Conservation (phyloP, 371 early-diverging fungal species). For the Mortierella sp. region DNA sequence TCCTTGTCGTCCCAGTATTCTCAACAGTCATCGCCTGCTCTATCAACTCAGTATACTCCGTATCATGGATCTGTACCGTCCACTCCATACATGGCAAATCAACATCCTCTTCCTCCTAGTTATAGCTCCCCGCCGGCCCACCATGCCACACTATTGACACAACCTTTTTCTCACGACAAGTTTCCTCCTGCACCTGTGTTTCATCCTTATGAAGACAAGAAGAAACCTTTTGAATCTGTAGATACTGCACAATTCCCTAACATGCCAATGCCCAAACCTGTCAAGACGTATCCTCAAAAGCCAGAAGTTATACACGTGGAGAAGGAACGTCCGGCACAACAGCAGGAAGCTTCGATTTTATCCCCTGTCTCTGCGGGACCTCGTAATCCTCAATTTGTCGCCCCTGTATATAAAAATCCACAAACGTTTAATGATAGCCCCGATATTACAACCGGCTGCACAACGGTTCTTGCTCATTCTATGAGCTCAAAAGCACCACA, state of each 20-base stretch:
- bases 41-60: not conserved
- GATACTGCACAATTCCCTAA: not conserved
- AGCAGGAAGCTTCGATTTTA: not conserved
- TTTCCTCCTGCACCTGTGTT: not conserved
- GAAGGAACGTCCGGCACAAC: not conserved
- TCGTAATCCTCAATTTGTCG: slow-evolving; percentile 6
- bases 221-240: not conserved
- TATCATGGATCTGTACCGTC: slow-evolving; percentile 8
- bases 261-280: not conserved
- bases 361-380: not conserved
- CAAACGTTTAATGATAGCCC: slow-evolving; percentile 7
- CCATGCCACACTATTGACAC: not conserved
- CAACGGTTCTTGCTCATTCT: too few relatives aligned
- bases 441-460: not conserved
- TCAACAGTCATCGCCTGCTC: not conserved
- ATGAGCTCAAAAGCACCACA: not conserved
- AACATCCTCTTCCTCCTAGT: slow-evolving; percentile 7
- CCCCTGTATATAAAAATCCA: slow-evolving; percentile 3
- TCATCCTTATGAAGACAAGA: not conserved
- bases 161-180: slow-evolving; percentile 5
- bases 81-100: slow-evolving; percentile 10
- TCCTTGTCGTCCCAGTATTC: not conserved
- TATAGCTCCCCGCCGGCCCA: not conserved
- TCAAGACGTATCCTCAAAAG: not conserved
- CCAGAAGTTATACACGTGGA: not conserved